A percentile compares a stretch with the other conserved stretches of the same genome.
Evolutionary conservation across 192 early-diverging fungal species (phyloP).

Genomic region (Lobosporangium transversale): DNA sequence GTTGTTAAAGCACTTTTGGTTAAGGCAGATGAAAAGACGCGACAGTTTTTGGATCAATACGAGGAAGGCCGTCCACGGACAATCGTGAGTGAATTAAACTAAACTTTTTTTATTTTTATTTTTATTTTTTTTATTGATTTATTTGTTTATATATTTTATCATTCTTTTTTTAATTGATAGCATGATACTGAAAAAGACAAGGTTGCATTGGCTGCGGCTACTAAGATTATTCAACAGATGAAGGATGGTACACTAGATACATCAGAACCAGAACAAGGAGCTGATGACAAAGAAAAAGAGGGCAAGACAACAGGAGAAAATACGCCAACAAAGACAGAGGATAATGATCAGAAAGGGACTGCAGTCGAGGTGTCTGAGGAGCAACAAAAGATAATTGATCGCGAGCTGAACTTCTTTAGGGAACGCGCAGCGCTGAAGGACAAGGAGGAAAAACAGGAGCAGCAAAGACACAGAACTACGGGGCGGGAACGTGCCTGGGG

Average conservation of each 20-base stretch:
- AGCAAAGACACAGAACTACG: slow-evolving; percentile 22
- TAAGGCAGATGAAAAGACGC: slow-evolving; percentile 67
- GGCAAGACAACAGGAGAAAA: slow-evolving; percentile 7
- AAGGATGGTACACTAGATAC: slow-evolving; percentile 47
- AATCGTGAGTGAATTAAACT: slow-evolving; percentile 37
- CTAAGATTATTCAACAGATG: slow-evolving; percentile 56
- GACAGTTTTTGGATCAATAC: slow-evolving; percentile 65
- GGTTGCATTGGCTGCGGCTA: slow-evolving; percentile 57
- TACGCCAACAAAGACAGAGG: slow-evolving; percentile 21
- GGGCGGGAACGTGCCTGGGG: slow-evolving; percentile 39
- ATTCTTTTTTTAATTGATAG: slow-evolving; percentile 19
- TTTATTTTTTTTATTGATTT: neutral
- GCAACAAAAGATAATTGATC: slow-evolving; percentile 66
- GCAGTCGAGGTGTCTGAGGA: slow-evolving; percentile 57
- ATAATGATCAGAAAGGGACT: slow-evolving; percentile 3
- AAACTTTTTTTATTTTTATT: slow-evolving; percentile 19
- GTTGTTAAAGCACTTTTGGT: slow-evolving; percentile 56
- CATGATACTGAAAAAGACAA: slow-evolving; percentile 59
- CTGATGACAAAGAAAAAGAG: slow-evolving; percentile 16
- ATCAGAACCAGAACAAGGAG: slow-evolving; percentile 29
- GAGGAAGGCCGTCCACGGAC: slow-evolving; percentile 51
- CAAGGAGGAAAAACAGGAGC: slow-evolving; percentile 55
- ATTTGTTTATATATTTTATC: neutral
- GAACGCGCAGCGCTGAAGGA: slow-evolving; percentile 71
- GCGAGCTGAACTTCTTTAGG: slow-evolving; percentile 70